Evolutionary conservation across 208 protist species (phyloP), one percentile per base, ranked within the genome.

Genomic region (Leishmania major): DNA sequence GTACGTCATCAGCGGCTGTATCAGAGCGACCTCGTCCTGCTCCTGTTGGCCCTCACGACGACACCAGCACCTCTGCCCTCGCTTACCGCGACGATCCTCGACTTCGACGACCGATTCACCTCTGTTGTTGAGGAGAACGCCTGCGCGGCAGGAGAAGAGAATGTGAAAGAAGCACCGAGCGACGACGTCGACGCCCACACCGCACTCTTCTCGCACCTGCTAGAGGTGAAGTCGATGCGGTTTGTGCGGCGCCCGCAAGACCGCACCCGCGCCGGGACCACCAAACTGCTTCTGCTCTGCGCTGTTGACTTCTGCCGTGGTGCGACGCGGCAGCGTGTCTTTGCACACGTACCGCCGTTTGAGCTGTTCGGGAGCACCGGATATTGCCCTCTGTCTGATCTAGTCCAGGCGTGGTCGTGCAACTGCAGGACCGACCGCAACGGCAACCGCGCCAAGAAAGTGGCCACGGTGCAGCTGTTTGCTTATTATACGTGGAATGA

Each of bases 11-110:
- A 94, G 37, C 78, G 83, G 4, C 57, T 97, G 11, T 97, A 92
- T 74, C 94, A 97, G 79, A 96, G 92, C 81, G 94, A 97, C 71
- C 78, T 97, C 49, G 87, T 93, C n/a, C 89, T 97, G 45, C 80
- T 97, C 45, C 84, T 94, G 31, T 84, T 97, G 55, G 88, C 90
- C 8, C 77, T 95, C 43, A 92, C 91, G 8, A 80, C 82, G 47
- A 87, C 81, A 37, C 80, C 75, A 67, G 84, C 53, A 47, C 78
- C 70, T 51, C 53, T 37, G 62, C 60, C 67, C 31, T 67, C n/a
- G 40, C 66, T 43, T 37, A 35, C 15, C 0, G 40, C 43, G 59
- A 49, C 19, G n/a, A 40, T 47, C 43, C 22, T 84, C 47, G 69
- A n/a, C 51, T 17, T 28, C 72, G 43, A 25, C 15, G 57, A 64